Base-by-base conservation (phyloP, 2,329 filamentous ascomycete species). In the Penicillium fuscoglaucum region DNA sequence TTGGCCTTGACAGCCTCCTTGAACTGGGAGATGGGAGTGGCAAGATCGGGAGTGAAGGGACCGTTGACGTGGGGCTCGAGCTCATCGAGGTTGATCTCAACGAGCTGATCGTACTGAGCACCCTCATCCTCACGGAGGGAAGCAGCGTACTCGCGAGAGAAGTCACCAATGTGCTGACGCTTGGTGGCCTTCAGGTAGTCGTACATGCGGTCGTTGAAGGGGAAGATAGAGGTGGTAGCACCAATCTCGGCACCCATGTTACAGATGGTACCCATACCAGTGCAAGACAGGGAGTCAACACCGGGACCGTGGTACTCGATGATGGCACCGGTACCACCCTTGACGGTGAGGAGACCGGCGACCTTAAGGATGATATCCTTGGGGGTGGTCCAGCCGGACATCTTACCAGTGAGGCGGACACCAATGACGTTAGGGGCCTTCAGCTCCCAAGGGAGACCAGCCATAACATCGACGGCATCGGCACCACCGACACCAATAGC, bases 321-420 rank as follows among this genome's bases (percentile, higher is more conserved):
- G 67, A 96, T 96, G 52, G 89, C 88, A 69, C 93, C 95, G 74
- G 95, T 99, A 70, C 95, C 95, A 76, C 95, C 95, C 85, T 98
- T 98, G 72, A 99, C 95, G 51, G 95, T 98, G 43, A 97, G 85
- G 66, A 96, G 96, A 72, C 93, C 95, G 67, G 95, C 95, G 65
- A 98, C 90, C 87, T 97, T 96, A 58, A 97, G 85, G 72, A 99
- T 99, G 65, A 99, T 91, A 75, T 98, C 91, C 84, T 99, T 98
- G 57, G 95, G 91, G 56, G 93, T 78, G 67, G 92, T 90, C 95
- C 95, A 99, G 78, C 93, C 93, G 71, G 84, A 90, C 73, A 99
- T 74, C 78, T 91, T 70, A 68, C 95, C 95, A 68, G 93, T 97
- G 59, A 99, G 88, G 81, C 90, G 96, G 57, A 99, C 89, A 86